Evolutionary conservation across 768 basidiomycete species (phyloP).

Genomic region (Suillus americanus): DNA sequence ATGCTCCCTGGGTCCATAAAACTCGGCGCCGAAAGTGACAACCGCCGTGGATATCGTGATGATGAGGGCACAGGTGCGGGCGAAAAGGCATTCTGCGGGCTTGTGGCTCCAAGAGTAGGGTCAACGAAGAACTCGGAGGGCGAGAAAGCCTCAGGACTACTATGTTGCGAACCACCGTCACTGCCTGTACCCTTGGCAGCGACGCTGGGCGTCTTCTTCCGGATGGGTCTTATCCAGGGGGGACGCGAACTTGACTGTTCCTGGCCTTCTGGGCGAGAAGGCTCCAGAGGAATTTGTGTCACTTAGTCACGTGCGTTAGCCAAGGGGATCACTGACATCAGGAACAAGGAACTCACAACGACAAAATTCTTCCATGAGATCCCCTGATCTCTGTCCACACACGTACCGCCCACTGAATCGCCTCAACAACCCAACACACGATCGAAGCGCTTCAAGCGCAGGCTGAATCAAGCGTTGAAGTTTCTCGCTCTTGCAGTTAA

Average conservation of each 20-base stretch:
- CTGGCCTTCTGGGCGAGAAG: constrained; percentile 51
- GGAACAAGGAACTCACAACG: constrained; percentile 50
- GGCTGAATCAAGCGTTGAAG: constrained; percentile 77
- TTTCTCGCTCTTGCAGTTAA: constrained; percentile 83
- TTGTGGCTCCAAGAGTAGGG: constrained; percentile 26
- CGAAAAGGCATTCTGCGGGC: constrained; percentile 20
- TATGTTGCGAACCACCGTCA: constrained; percentile 44
- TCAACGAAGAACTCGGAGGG: constrained; percentile 65
- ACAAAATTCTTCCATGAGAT: constrained; percentile 95
- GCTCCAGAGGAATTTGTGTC: constrained; percentile 85
- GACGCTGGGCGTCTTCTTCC: constrained; percentile 64
- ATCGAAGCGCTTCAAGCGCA: constrained; percentile 81
- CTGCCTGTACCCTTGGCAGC: constrained; percentile 45
- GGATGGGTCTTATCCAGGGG: constrained; percentile 88
- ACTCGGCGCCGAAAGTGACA: constrained; percentile 24
- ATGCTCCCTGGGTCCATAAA: constrained; percentile 34
- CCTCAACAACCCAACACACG: constrained; percentile 83
- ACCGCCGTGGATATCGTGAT: constrained; percentile 26
- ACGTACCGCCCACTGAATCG: constrained; percentile 91
- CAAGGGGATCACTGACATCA: not conserved
- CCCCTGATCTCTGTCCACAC: constrained; percentile 87
- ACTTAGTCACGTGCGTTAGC: constrained; percentile 39
- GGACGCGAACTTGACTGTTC: constrained; percentile 54
- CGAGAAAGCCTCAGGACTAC: constrained; percentile 67
- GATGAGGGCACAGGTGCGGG: constrained; percentile 18